Base-by-base conservation (phyloP, 2,329 filamentous ascomycete species). In the Xylaria sp. region DNA sequence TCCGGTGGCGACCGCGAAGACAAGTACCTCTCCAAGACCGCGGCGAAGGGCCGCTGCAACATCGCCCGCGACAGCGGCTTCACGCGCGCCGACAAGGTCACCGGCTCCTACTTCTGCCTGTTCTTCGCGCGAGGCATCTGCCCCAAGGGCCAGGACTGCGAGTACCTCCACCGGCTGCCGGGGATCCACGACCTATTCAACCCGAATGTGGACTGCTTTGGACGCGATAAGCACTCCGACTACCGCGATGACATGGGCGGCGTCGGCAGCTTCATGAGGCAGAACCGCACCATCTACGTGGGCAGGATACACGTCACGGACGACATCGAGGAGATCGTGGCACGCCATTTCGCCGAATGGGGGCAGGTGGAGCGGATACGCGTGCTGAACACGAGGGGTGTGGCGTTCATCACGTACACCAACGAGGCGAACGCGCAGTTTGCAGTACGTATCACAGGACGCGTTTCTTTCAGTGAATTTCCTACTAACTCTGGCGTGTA, bases 211-310 rank as follows among this genome's bases (percentile, higher is more conserved):
- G 94, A 99, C 75, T 96, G 92, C 69, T 99, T 99, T 68, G 91
- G 91, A 1, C 83, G 93, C 54, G 93, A 97, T 78, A 96, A 96
- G 76, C 90, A 91, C 68, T 88, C 84, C 59, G 93, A 96, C 69
- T 97, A 97, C 74, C 81, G 92, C 66, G 93, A 97, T 70, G 93
- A 97, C 71, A 97, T 99, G 94, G 92, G 93, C 48, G 95, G 95
- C 61, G 92, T 97, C 2, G 94, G 94, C 21, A 91, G 86, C 57
- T 99, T 99, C 69, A 88, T 92, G 85, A 83, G 94, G 19, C 90
- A 96, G 68, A 99, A 99, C 70, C 82, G 94, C 26, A 99, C 94
- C 1, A 79, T 99, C 5, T 99, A 99, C 66, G 85, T 97, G 1
- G 94, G 94, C 4, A 81, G 92, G 44, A 97, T 99, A 71, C 91